Percentiles rank a stretch among this genome's conserved stretches.
These are phyloP conservation scores for Malassezia psittaci DNA, from an alignment of 1,284 basidiomycete genomes.

Conservation along the genomic window DNA sequence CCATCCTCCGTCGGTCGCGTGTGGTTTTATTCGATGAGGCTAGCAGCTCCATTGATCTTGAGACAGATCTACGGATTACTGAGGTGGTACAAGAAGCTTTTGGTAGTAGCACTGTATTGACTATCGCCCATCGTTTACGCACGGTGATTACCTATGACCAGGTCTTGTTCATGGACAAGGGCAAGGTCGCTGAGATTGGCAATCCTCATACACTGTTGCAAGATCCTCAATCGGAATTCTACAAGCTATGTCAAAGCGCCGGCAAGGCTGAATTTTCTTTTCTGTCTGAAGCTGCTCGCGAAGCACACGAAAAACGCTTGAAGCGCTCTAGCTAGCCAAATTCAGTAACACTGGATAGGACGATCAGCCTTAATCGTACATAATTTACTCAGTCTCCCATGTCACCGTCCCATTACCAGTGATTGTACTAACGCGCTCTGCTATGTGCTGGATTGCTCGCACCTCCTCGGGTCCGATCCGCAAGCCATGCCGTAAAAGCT, in stretches of 20 bases:
- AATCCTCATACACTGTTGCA: slow-evolving; percentile 50
- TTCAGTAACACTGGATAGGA: too few relatives aligned
- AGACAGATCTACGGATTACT: slow-evolving; percentile 55
- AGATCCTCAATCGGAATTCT: slow-evolving; percentile 21
- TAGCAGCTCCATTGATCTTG: slow-evolving; percentile 37
- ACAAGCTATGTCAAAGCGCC: slow-evolving; percentile 28
- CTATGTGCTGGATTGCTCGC: slow-evolving; percentile 30
- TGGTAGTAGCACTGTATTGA: slow-evolving; percentile 61
- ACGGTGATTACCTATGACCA: slow-evolving; percentile 49
- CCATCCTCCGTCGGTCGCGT: slow-evolving; percentile 30
- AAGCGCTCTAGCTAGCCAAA: too few relatives aligned
- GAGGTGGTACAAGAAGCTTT: slow-evolving; percentile 70
- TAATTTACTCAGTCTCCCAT: too few relatives aligned
- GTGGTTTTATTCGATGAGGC: slow-evolving; percentile 47
- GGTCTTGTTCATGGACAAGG: slow-evolving; percentile 53
- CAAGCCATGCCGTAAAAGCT: slow-evolving; percentile 42
- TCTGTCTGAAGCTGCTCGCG: background rate
- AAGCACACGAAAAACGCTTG: background rate
- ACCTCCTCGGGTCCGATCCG: slow-evolving; percentile 37
- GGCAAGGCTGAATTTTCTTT: slow-evolving; percentile 14
- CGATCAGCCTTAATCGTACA: too few relatives aligned
- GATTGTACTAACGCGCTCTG: slow-evolving; percentile 28
- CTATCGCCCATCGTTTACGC: slow-evolving; percentile 60
- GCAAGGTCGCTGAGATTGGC: slow-evolving; percentile 52
- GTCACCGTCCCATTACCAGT: background rate